These are phyloP conservation scores for Durotheca rogersii DNA, from an alignment of 495 filamentous ascomycete species.

Conservation along the genomic window DNA sequence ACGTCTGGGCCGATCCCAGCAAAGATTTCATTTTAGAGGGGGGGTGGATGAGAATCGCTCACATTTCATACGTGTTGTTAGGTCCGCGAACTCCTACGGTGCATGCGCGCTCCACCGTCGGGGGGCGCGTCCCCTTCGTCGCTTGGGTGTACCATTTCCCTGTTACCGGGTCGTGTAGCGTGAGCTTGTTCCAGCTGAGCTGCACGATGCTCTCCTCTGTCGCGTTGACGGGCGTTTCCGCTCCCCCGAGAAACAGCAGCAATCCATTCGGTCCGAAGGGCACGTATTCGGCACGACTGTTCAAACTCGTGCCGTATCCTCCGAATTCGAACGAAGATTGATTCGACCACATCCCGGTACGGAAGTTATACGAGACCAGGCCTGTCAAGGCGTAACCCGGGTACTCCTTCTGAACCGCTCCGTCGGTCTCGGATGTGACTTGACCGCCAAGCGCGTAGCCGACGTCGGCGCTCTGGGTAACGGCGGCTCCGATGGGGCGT, in stretches of 20 bases:
- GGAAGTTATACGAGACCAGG: constrained; percentile 40
- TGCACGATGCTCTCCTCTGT: constrained; percentile 19
- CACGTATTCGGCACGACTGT: constrained; percentile 35
- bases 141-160: constrained; percentile 37
- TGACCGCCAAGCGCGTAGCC: constrained; percentile 38
- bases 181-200: constrained; percentile 30
- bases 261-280: constrained; percentile 41
- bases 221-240: constrained; percentile 21
- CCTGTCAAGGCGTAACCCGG: constrained; percentile 32
- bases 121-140: constrained; percentile 32
- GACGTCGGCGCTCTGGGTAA: constrained; percentile 16
- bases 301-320: constrained; percentile 33
- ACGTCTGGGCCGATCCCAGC: no score
- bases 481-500: constrained; percentile 23
- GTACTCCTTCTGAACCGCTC: constrained; percentile 17
- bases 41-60: neutral
- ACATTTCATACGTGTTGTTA: constrained; percentile 42
- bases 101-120: constrained; percentile 27
- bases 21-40: neutral
- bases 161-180: constrained; percentile 41
- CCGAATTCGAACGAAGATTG: constrained; percentile 27
- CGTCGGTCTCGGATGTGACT: constrained; percentile 29
- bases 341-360: constrained; percentile 36
- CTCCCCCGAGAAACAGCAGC: constrained; percentile 40
- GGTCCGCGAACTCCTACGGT: constrained; percentile 33